Evolutionary conservation across 306 rosid species (phyloP), one percentile per base, ranked within the genome.

Genomic region (Carpinus viminea): DNA sequence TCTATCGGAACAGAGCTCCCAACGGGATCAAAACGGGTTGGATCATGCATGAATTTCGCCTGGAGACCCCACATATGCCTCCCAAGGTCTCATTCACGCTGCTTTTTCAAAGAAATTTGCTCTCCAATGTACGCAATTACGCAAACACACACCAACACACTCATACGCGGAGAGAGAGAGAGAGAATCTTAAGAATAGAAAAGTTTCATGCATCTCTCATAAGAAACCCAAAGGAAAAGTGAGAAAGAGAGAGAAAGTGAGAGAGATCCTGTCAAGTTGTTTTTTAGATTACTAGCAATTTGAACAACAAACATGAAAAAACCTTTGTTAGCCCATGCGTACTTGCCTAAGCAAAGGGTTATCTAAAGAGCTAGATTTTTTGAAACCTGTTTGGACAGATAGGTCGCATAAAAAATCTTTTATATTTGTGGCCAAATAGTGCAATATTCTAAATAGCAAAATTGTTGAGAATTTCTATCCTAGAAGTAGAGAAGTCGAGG

Each of bases 31-130:
- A 95, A 85, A 86, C 96, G 0, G 96, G 98, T 38, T 95, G 98
- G 98, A 95, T 95, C 73, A 96, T 96, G 99, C 99, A 96, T 48
- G 99, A 96, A 87, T 96, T 93, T 84, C 90, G 99, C 5, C 79
- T 96, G 75, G 99, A 96, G 90, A 90, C 99, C 85, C 98, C 97
- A 85, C 98, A 96, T 74, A 84, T 88, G 94, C 98, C 96, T 50
- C 99, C 99, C 24, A 96, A 95, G 99, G 99, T 95, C 59, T 1
- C 17, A 70, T 77, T 36, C 31, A 5, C 41, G 24, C 47, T 0
- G 15, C 72, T 41, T 68, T 66, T 68, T 41, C 51, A n/a, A 68
- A 68, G 20, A 68, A 41, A 4, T 15, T 41, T 38, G 5, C 51
- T 31, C 28, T 47, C 36, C 45, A 8, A 21, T 28, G 31, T 59